Base-by-base conservation (phyloP, 1,284 basidiomycete species). In the Salmacisia buchloeana region DNA sequence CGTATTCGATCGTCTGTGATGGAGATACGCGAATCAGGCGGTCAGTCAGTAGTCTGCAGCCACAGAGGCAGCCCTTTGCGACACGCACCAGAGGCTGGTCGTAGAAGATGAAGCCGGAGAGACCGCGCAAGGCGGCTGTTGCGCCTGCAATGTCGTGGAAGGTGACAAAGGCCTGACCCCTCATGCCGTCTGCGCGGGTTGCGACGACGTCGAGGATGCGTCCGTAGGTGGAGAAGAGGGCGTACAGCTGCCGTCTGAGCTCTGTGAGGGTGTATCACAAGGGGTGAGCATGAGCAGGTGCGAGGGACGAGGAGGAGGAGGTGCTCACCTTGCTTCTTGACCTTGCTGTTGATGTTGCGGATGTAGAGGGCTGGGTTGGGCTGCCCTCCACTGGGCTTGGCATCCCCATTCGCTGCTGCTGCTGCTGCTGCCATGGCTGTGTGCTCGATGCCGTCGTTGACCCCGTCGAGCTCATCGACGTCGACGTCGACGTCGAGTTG, bases 121-220 rank as follows among this genome's bases (percentile, higher is more conserved):
- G 88, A 56, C 88, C 90, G 45, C 93, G 85, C 85, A 96, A 85
- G 21, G 94, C 96, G 38, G 92, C 86, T 12, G 93, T 97, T 61
- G 93, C 91, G 57, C 87, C 85, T 21, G 89, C 86, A 64, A 93
- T 86, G 82, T 94, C 92, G 67, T 87, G 86, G 81, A 97, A 99
- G 68, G 96, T 93, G 73, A 98, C 86, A 81, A 97, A 98, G 0
- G 94, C 94, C 82, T 97, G 94, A 2, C 94, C 94, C 67, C 90
- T 86, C 87, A 93, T 93, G 77, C 88, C 89, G 61, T 85, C 82
- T 69, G 84, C 86, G 79, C 97, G 93, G 46, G 90, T 88, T n/a
- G 94, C 93, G 59, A 97, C 86, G 59, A 99, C 86, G 81, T 98
- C 94, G 81, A 97, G 86, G 54, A 99, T 84, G 77, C 88, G 88